phyloP scores from a whole-genome alignment of 495 filamentous ascomycete genomes.

The Penicillium mononematosum region DNA sequence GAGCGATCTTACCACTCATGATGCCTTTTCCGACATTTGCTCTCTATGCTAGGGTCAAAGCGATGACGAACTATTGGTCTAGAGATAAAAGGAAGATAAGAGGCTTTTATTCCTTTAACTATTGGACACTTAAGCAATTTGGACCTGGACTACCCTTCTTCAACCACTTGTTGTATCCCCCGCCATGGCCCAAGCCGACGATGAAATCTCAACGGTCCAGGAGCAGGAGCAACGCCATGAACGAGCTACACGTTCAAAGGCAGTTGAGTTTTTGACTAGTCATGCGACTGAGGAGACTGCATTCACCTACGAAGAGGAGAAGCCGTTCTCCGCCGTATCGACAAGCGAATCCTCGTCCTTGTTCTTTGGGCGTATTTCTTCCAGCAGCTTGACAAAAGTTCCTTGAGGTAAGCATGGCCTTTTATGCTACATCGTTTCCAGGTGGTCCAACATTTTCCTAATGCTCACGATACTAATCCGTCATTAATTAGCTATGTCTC shows the following conservation, averaged over 20 bases:
- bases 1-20: background rate
- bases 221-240: background rate
- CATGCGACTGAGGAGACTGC: conserved; percentile 15
- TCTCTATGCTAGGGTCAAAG: background rate
- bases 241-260: conserved; percentile 6
- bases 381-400: conserved; percentile 55
- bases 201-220: background rate
- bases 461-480: background rate
- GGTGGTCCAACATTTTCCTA: background rate
- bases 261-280: conserved; percentile 22
- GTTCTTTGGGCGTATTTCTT: conserved; percentile 37
- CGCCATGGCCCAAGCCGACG: background rate
- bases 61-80: background rate
- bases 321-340: conserved; percentile 46
- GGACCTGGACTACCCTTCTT: background rate
- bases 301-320: conserved; percentile 50
- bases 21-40: background rate
- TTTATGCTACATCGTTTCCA: background rate
- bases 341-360: conserved; percentile 46
- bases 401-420: conserved; percentile 19
- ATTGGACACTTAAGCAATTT: background rate
- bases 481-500: conserved; percentile 38
- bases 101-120: background rate
- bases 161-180: background rate
- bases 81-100: background rate